Conservation (phyloP, 2,329 filamentous ascomycete species). For the Aureobasidium sp. region DNA sequence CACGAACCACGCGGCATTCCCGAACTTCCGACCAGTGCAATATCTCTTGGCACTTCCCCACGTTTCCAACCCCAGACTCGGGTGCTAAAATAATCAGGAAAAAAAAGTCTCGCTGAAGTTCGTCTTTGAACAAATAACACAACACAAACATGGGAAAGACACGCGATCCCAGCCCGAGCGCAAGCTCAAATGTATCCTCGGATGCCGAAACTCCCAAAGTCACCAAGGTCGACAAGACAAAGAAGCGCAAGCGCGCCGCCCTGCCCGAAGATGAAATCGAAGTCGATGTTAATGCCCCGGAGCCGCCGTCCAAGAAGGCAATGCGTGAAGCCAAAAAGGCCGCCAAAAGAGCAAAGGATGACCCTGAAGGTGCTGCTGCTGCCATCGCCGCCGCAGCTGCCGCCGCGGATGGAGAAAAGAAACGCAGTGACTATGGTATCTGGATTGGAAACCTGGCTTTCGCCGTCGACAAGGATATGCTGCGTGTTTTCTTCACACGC, state of each 20-base stretch:
- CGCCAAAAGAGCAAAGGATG: conserved; percentile 14
- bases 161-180: conserved; percentile 9
- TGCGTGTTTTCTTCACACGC: conserved; percentile 72
- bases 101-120: neutral
- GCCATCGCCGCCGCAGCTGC: conserved; percentile 5
- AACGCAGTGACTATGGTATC: conserved; percentile 72
- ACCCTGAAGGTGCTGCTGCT: conserved; percentile 9
- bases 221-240: conserved; percentile 11
- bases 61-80: neutral
- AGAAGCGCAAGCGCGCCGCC: conserved; percentile 60
- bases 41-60: neutral
- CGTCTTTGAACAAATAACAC: neutral
- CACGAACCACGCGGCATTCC: neutral
- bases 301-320: conserved; percentile 91
- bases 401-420: conserved; percentile 22
- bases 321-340: conserved; percentile 79
- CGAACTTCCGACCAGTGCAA: neutral
- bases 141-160: neutral
- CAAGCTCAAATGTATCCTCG: neutral
- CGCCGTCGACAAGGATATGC: conserved; percentile 61
- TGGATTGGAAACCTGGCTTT: conserved; percentile 98
- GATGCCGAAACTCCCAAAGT: neutral
- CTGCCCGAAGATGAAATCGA: conserved; percentile 62
- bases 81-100: neutral
- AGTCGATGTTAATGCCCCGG: conserved; percentile 80